Percentiles rank a stretch among this genome's conserved stretches.
Conservation (phyloP, 768 basidiomycete species). For the Calocybe indica region DNA sequence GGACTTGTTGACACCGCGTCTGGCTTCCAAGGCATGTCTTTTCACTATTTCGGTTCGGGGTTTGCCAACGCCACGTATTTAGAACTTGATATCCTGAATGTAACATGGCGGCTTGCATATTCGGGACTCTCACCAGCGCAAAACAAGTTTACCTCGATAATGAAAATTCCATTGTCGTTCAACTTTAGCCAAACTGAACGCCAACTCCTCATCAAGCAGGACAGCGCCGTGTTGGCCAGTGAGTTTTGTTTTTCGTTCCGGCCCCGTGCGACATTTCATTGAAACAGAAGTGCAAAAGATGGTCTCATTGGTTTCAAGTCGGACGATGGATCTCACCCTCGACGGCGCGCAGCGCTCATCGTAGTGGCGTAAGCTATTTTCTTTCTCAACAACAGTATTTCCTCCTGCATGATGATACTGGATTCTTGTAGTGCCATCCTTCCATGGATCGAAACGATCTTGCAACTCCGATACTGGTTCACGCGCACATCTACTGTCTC, state of each 20-base stretch:
- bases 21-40: not conserved
- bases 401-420: not conserved
- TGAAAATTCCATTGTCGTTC: constrained; percentile 4
- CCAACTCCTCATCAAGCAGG: constrained; percentile 12
- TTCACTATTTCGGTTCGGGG: not conserved
- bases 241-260: constrained; percentile 1
- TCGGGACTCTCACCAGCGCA: constrained; percentile 19
- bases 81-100: constrained; percentile 17
- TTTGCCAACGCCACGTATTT: not conserved
- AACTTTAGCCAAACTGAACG: constrained; percentile 18
- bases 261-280: not conserved
- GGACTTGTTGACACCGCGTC: not conserved
- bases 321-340: constrained; percentile 22
- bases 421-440: constrained; percentile 8
- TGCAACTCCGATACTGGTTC: constrained; percentile 27
- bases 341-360: constrained; percentile 14
- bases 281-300: constrained; percentile 8
- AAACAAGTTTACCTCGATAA: constrained; percentile 11
- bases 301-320: constrained; percentile 21
- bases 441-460: constrained; percentile 1
- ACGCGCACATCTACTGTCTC: constrained; percentile 24
- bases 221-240: constrained; percentile 18
- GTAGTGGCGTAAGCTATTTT: constrained; percentile 11
- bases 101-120: constrained; percentile 26
- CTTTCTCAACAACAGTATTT: not conserved